Conservation (phyloP, 148 eudicot species). For the Simmondsia chinensis region DNA sequence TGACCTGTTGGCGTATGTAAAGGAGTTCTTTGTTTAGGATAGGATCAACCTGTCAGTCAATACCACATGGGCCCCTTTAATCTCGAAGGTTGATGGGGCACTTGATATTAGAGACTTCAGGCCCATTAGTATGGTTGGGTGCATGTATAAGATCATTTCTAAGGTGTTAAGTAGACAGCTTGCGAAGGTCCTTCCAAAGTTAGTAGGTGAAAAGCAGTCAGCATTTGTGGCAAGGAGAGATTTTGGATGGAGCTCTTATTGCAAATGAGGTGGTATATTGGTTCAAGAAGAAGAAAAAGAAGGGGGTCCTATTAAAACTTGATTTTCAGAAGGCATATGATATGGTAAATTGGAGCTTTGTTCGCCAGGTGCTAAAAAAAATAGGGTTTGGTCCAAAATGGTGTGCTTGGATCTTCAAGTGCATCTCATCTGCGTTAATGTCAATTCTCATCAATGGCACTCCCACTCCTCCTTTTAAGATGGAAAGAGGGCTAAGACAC, state of each 20-base stretch:
- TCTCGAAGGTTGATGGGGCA: not conserved
- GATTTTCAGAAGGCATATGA: conserved; percentile 3
- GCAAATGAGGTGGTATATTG: not conserved
- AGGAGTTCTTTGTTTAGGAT: not conserved
- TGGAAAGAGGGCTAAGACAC: not conserved
- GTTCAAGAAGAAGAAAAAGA: not conserved
- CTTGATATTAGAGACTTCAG: not conserved
- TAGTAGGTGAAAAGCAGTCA: not conserved
- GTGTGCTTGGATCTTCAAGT: not conserved
- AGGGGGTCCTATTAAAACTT: not conserved
- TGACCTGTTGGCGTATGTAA: not conserved
- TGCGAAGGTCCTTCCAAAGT: not conserved
- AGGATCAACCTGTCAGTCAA: not conserved
- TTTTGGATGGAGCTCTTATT: not conserved
- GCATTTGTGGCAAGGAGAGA: not conserved
- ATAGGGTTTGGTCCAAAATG: not conserved
- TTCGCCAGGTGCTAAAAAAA: not conserved
- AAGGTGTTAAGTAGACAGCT: not conserved
- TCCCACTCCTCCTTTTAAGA: not conserved
- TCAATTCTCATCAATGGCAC: not conserved
- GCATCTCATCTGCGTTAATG: not conserved
- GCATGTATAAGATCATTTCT: not conserved
- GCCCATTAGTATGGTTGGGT: not conserved
- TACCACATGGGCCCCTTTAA: not conserved
- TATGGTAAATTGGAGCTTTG: not conserved